These are phyloP conservation scores for Agrostemma githago DNA, from an alignment of 148 eudicot genomes.

Conservation along the genomic window DNA sequence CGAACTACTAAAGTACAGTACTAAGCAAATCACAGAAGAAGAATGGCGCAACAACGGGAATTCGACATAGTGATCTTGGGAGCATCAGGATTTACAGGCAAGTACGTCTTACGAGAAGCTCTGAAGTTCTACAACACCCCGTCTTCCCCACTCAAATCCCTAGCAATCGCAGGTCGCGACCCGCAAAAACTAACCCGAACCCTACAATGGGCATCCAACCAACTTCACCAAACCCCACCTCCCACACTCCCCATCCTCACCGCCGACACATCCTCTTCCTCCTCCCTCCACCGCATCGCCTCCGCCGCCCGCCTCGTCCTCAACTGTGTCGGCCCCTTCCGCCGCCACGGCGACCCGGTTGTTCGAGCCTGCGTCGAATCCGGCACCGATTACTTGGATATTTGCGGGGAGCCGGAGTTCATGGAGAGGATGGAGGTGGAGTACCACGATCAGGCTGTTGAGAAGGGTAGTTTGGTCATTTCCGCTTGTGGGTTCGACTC, in stretches of 20 bases:
- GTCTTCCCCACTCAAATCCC: slow-evolving; percentile 48
- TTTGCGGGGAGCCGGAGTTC: slow-evolving; percentile 86
- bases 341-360: slow-evolving; percentile 56
- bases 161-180: slow-evolving; percentile 79
- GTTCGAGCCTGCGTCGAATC: slow-evolving; percentile 55
- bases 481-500: slow-evolving; percentile 95
- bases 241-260: slow-evolving; percentile 35
- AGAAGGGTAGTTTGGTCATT: slow-evolving; percentile 58
- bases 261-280: slow-evolving; percentile 46
- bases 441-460: slow-evolving; percentile 43
- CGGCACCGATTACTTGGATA: slow-evolving; percentile 75
- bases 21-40: neutral
- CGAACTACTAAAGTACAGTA: too few species aligned
- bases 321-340: slow-evolving; percentile 84
- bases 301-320: slow-evolving; percentile 44
- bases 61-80: slow-evolving; percentile 78
- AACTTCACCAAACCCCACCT: too few species aligned
- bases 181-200: slow-evolving; percentile 35
- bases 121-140: slow-evolving; percentile 58
- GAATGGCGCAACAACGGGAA: slow-evolving; percentile 1
- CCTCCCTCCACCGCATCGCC: slow-evolving; percentile 43
- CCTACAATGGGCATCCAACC: slow-evolving; percentile 52
- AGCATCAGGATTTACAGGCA: slow-evolving; percentile 91
- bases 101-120: slow-evolving; percentile 70
- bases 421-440: slow-evolving; percentile 67